Conservation (phyloP, 352 stramenopile species). For the Pythium monospermum region DNA sequence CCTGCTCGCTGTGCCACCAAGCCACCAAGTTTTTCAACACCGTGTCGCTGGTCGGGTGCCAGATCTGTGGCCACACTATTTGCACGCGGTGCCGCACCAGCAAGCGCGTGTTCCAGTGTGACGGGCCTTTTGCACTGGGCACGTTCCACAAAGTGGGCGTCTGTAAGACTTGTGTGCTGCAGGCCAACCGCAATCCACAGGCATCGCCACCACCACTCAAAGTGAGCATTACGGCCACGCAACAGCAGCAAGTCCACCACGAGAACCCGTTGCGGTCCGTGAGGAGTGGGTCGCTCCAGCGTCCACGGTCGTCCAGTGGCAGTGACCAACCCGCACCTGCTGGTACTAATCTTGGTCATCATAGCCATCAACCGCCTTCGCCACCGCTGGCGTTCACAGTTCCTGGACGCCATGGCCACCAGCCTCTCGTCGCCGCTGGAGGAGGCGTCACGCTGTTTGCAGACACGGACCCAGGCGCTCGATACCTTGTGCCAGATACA, state of each 20-base stretch:
- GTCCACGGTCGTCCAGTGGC: background rate
- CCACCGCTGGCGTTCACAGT: too few relatives aligned
- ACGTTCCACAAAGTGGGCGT: conserved; percentile 25
- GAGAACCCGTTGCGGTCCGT: background rate
- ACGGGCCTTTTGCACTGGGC: conserved; percentile 22
- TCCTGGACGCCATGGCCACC: too few relatives aligned
- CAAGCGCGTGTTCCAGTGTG: conserved; percentile 43
- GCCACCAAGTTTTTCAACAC: conserved; percentile 33
- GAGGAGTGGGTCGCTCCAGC: background rate
- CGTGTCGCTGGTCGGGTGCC: conserved; percentile 28
- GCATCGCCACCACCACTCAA: too few relatives aligned
- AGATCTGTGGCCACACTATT: conserved; percentile 37
- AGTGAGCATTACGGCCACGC: too few relatives aligned
- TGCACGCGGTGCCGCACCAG: conserved; percentile 39
- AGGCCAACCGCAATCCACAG: conserved; percentile 13
- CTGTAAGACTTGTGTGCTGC: conserved; percentile 36
- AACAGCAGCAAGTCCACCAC: background rate
- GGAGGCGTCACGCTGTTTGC: too few relatives aligned
- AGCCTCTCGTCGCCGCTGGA: too few relatives aligned
- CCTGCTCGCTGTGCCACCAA: conserved; percentile 31
- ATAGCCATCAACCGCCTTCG: too few relatives aligned
- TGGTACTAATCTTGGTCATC: background rate
- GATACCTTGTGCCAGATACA: too few relatives aligned
- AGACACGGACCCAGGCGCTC: too few relatives aligned
- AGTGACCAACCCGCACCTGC: background rate